Evolutionary conservation across 83 land plant genomes (phyloP).

Genomic region (Larix sibirica): DNA sequence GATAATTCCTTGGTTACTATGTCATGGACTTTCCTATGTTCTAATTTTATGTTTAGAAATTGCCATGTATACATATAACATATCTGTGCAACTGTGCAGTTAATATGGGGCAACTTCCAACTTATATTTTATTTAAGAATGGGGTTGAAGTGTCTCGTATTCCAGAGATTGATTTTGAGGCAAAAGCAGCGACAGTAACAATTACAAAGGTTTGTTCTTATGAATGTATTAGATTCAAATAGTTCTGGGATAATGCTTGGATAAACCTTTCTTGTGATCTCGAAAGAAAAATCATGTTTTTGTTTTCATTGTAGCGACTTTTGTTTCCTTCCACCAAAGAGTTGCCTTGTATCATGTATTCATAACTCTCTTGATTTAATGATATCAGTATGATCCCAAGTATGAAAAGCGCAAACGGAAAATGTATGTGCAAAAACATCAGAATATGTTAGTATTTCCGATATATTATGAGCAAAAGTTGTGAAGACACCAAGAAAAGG

Average conservation of each 20-base stretch:
- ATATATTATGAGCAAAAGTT: neutral
- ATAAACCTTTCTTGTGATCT: neutral
- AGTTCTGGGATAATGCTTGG: neutral
- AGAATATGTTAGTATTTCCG: neutral
- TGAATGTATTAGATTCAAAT: neutral
- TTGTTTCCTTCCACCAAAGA: neutral
- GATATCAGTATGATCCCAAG: neutral
- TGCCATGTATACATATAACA: neutral
- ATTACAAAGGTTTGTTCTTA: conserved; percentile 45
- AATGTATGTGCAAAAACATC: neutral
- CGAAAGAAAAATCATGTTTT: neutral
- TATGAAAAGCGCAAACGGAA: neutral
- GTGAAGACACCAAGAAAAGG: neutral
- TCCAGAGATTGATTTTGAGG: conserved; percentile 40
- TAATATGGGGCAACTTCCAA: conserved; percentile 49
- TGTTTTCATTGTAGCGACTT: neutral
- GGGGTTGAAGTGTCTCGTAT: conserved; percentile 44
- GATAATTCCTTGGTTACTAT: neutral
- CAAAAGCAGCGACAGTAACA: conserved; percentile 19
- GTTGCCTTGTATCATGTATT: neutral
- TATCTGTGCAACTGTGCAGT: conserved; percentile 21
- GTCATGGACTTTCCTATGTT: neutral
- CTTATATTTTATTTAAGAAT: conserved; percentile 62
- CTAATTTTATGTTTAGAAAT: neutral
- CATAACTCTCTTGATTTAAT: neutral